These are phyloP conservation scores for Xylariaceae sp. DNA, from an alignment of 2,329 filamentous ascomycete species.

Conservation along the genomic window DNA sequence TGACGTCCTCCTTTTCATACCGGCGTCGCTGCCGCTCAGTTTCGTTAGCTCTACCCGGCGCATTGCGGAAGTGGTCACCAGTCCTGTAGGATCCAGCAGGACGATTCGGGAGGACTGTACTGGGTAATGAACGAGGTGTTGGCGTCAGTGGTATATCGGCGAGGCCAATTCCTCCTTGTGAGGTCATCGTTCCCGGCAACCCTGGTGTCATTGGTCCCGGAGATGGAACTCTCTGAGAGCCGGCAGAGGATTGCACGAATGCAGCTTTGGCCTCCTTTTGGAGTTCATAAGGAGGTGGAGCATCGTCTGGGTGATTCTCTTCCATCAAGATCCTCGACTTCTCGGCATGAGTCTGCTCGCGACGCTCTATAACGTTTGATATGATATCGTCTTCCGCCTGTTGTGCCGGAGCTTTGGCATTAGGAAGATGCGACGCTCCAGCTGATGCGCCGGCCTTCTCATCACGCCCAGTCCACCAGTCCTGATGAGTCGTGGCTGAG, in stretches of 20 bases:
- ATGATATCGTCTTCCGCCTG: constrained; percentile 21
- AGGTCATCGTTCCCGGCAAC: constrained; percentile 59
- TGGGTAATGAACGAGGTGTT: constrained; percentile 23
- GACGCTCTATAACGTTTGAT: constrained; percentile 24
- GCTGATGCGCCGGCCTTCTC: constrained; percentile 24
- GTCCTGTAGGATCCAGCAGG: constrained; percentile 45
- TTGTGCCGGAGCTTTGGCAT: constrained; percentile 16
- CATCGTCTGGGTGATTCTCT: constrained; percentile 37
- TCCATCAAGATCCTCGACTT: constrained; percentile 41
- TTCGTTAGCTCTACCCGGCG: constrained; percentile 41
- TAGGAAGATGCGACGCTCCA: constrained; percentile 18
- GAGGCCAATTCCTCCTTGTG: constrained; percentile 59
- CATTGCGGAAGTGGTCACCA: constrained; percentile 42
- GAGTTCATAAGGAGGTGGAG: constrained; percentile 57
- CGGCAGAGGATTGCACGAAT: constrained; percentile 53
- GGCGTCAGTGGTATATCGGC: constrained; percentile 57
- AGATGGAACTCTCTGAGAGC: constrained; percentile 51
- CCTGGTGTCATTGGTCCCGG: constrained; percentile 63
- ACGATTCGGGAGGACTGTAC: constrained; percentile 41
- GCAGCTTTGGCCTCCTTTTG: constrained; percentile 50
- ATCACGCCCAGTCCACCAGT: constrained; percentile 29
- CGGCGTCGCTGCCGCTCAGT: constrained; percentile 52
- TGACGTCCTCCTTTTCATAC: constrained; percentile 64
- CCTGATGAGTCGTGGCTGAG: constrained; percentile 15
- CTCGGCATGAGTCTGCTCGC: constrained; percentile 30